A percentile compares a stretch with the other conserved stretches of the same genome.
These are phyloP conservation scores for Asterochloris sp. DNA, from an alignment of 139 green algal genomes.

Conservation along the genomic window DNA sequence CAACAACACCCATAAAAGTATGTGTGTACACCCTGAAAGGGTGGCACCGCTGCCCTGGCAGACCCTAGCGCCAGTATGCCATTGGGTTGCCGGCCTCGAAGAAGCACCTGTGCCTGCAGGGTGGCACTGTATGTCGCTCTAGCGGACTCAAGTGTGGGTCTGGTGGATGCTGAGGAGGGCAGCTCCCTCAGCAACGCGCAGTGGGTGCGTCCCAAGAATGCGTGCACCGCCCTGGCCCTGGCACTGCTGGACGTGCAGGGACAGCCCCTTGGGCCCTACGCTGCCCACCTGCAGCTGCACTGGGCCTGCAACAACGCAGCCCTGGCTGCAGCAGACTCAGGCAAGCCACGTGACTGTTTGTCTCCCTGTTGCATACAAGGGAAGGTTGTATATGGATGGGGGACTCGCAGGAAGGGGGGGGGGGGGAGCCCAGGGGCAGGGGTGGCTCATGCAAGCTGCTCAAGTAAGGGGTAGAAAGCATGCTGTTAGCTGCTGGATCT, in stretches of 20 bases:
- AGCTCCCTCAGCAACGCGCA: neutral
- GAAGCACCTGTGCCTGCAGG: conserved; percentile 13
- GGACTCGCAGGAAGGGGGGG: too few relatives aligned
- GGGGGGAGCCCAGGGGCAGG: too few relatives aligned
- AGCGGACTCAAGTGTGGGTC: conserved; percentile 22
- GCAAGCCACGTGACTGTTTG: neutral
- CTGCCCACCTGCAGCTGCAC: conserved; percentile 21
- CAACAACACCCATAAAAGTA: neutral
- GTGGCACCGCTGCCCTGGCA: neutral
- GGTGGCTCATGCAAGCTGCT: too few relatives aligned
- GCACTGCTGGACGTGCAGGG: conserved; percentile 30
- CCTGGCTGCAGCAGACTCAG: neutral
- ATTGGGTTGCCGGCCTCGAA: neutral
- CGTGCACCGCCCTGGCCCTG: conserved; percentile 27
- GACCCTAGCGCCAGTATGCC: neutral
- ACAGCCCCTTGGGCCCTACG: conserved; percentile 19
- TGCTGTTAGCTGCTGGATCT: too few relatives aligned
- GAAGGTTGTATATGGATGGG: too few relatives aligned
- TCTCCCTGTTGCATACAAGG: too few relatives aligned
- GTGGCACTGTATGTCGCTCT: conserved; percentile 29
- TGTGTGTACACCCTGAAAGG: neutral
- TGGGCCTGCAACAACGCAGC: conserved; percentile 46
- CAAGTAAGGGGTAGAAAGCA: too few relatives aligned
- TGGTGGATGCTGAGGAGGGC: conserved; percentile 22
- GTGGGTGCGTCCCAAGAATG: conserved; percentile 41